Evolutionary conservation across 2,329 filamentous ascomycete genomes (phyloP).

Genomic region (Penicillium vulpinum): DNA sequence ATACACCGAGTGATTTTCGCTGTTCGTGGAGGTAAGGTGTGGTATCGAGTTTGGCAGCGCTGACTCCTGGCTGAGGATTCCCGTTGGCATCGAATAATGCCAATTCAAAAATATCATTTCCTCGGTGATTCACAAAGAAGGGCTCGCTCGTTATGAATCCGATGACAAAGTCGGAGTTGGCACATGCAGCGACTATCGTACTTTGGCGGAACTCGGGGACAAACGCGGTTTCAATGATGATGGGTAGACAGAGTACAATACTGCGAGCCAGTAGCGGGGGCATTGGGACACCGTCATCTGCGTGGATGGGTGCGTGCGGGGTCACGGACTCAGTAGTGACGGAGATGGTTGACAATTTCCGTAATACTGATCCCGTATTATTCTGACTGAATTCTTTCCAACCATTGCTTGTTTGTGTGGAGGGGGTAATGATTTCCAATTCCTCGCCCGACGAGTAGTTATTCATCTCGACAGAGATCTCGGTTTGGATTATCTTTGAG

Average conservation of each 20-base stretch:
- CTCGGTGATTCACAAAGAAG: slow-evolving; percentile 35
- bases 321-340: slow-evolving; percentile 41
- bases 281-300: slow-evolving; percentile 29
- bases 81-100: slow-evolving; percentile 19
- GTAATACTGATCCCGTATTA: slow-evolving; percentile 27
- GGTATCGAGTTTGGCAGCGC: slow-evolving; percentile 12
- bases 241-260: slow-evolving; percentile 40
- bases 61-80: slow-evolving; percentile 12
- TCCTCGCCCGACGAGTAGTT: slow-evolving; percentile 12
- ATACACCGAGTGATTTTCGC: slow-evolving; percentile 24
- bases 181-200: slow-evolving; percentile 40
- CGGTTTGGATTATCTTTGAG: slow-evolving; percentile 42
- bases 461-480: slow-evolving; percentile 38
- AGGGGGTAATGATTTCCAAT: slow-evolving; percentile 9
- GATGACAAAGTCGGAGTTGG: slow-evolving; percentile 43
- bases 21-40: slow-evolving; percentile 19
- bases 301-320: slow-evolving; percentile 31
- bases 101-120: slow-evolving; percentile 30
- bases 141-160: slow-evolving; percentile 40
- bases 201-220: slow-evolving; percentile 36
- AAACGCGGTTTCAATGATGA: slow-evolving; percentile 31
- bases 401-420: slow-evolving; percentile 12
- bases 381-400: slow-evolving; percentile 28
- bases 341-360: slow-evolving; percentile 45
- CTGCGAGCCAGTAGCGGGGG: slow-evolving; percentile 40